Evolutionary conservation across 768 basidiomycete genomes (phyloP), one percentile per base, ranked within the genome.

Genomic region (Termitomyces sp.): DNA sequence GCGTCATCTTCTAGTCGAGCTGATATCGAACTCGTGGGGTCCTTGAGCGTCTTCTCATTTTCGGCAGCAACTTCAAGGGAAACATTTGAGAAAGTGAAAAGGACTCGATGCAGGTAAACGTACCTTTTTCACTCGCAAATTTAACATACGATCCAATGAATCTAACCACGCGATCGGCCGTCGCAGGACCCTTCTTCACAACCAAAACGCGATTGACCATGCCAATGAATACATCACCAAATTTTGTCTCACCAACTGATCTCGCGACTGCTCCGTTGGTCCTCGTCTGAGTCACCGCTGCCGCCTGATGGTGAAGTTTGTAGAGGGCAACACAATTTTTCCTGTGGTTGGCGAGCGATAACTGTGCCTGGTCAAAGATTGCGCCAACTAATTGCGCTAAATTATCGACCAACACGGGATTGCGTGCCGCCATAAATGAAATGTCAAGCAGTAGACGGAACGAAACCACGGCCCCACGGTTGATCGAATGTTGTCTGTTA

Each of bases 281-380:
- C n/a, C 75, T 68, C 0, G 74, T 60, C 56, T 85, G 74, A 12
- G 76, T 82, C 57, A 83, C 69, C 15, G 68, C 68, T 7, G 83
- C 81, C 11, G 87, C 85, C 55, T 85, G 80, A 14, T 74, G 60
- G 62, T 96, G 93, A 32, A 96, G 70, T 67, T 96, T 94, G 75
- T 90, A 81, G 1, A 98, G 78, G 0, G 87, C 85, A 43, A 94
- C 87, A 51, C 87, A 80, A 70, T 97, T 97, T 77, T 98, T 98
- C 63, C 90, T 88, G 71, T 98, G 96, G 68, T 92, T 93, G 4
- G 93, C 90, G 22, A 84, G 66, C 0, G 89, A 86, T 19, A 69
- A 70, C 65, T 97, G 94, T 0, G 80, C 87, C 69, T 97, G 92
- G 44, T 88, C 85, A 55, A 96, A 95, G 19, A 79, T 72, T 12